Evolutionary conservation across 1,139 yeast species (phyloP), one percentile per base, ranked within the genome.

Genomic region (Pichia sp.): DNA sequence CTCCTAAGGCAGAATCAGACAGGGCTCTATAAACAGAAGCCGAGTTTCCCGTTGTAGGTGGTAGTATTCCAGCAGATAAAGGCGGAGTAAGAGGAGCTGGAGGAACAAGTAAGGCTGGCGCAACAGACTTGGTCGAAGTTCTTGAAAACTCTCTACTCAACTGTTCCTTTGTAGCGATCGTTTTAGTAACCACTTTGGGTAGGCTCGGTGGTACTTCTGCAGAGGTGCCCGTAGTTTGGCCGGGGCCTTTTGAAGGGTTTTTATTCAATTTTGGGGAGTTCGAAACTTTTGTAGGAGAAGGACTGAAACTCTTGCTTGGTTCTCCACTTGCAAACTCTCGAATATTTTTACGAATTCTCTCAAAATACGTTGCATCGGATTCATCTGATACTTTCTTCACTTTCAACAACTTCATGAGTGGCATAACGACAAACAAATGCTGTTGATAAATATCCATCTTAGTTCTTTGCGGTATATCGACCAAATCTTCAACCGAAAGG

Each of bases 381-480:
- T 54, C 55, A 30, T 51, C 52, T 8, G 41, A 26, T 6, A 40
- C 15, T 31, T 32, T 60, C 23, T 57, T 57, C 5, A 64, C 61
- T 41, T 70, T 68, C 3, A 78, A 70, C 36, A 78, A 68, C 57
- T 76, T 76, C 56, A 78, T 72, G 55, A 80, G 60, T 4, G 84
- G 84, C 49, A 80, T 61, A 36, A 80, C 78, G 49, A 80, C 75
- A 64, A 79, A 80, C 8, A 78, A 63, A 60, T 79, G 82, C 30
- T 68, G 70, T 2, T 77, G 74, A 57, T 77, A 80, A 40, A 75
- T 68, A 60, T 80, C 84, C 45, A 75, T 74, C 59, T 80, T 80
- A 1, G 84, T 79, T 29, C 85, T 68, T 54, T 79, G 82, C 2
- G 84, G 84, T 36, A 79, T 74, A 64, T 80, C 84, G 49, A 80